Base-by-base conservation (phyloP, 192 early-diverging fungal species). In the Umbelopsis vinacea region DNA sequence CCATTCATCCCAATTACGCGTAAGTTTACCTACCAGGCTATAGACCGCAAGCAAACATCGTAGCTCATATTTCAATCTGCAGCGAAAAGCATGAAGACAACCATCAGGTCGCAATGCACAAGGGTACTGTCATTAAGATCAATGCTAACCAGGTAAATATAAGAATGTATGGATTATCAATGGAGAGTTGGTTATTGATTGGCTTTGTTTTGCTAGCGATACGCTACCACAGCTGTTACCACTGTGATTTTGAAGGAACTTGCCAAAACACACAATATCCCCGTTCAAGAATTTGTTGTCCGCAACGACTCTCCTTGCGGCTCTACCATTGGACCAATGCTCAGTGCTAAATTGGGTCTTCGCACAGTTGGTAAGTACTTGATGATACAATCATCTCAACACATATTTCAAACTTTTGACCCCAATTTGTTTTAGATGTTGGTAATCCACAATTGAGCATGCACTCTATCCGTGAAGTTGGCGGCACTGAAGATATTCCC, bases 301-400 rank as follows among this genome's bases (percentile, higher is more conserved):
- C 86, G 96, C 72, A 98, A 97, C 76, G 98, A 99, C 75, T 92
- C 88, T 55, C 86, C 95, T 9, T 98, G 98, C 77, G 98, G 98
- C 4, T 93, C 92, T 22, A 98, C 97, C 19, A 99, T 99, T 78
- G 98, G 98, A 4, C 98, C 98, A 21, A 95, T 99, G 92, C 83
- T 99, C 24, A 91, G 89, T 76, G 90, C 95, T 6, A 93, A 97
- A 72, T 86, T 99, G 43, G 98, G 98, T 21, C 79, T 99, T 47
- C 89, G 97, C 74, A 99, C 98, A 37, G 85, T 99, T 76, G 93
- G 92, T 90, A 88, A 72, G 68, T 48, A 17, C 6, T 46, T 46
- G 14, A 40, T 53, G 23, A 21, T 69, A n/a, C n/a, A 38, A 38
- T 45, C 37, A 38, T 10, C 37, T 68, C 43, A 12, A 7, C 37